Evolutionary conservation across 345 rosid genomes (phyloP), one percentile per base, ranked within the genome.

Genomic region (Populus alba): DNA sequence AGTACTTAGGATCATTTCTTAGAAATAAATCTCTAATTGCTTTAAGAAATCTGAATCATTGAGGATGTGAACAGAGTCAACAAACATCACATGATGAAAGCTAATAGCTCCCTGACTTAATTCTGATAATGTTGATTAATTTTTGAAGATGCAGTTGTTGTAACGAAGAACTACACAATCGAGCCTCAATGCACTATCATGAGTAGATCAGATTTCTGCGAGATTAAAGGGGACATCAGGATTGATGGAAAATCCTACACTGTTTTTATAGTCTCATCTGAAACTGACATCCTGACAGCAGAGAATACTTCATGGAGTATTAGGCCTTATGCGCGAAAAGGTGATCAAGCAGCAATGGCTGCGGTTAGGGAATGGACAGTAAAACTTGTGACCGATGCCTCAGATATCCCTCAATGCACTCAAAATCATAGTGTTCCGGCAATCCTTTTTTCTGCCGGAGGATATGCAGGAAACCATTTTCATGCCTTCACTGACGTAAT

Each of bases 401-500:
- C 66, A 31, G 66, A 70, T 10, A 45, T 29, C 72, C 89, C 87
- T 11, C 51, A 43, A n/a, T 91, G 93, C 84, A 73, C 78, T 45
- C 70, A 55, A 49, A 77, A 73, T 74, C 89, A 89, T 55, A 88
- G 78, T 67, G 85, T 91, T 77, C 92, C 96, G 0, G 97, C 89
- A 20, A 49, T 93, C 18, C 86, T 95, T 6, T 95, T 95, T 75
- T 95, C 99, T 23, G 81, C 80, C 6, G 96, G 92, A 31, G 99
- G 96, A 63, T 95, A 90, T 75, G 31, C 98, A 3, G 90, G 91
- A 10, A 93, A 95, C 86, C 89, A 91, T 73, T 95, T 88, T 66
- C 99, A 95, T 20, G 92, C 90, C 77, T 93, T 92, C 84, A 83
- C 94, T 1, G 97, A 95, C 73, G 71, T 92, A 13, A 75, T 95